Percentiles rank a stretch among this genome's conserved stretches.
Conservation (phyloP, 148 eudicot species). For the Vaccinium vitisidaea region DNA sequence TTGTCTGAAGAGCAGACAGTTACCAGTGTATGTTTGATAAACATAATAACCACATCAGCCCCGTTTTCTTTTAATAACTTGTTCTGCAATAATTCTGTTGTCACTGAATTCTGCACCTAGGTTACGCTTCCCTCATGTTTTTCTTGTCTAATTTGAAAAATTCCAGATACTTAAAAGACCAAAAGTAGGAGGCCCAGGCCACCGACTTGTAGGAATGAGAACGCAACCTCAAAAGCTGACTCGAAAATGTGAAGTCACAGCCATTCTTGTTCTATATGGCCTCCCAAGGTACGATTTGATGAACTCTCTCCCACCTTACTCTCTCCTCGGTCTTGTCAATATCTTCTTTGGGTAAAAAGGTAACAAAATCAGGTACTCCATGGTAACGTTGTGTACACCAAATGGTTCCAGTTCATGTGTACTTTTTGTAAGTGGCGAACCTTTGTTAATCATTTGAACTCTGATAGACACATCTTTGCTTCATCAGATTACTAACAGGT, state of each 20-base stretch:
- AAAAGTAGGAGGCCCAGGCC: constrained; percentile 56
- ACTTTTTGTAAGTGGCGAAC: neutral
- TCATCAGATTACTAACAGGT: constrained; percentile 84
- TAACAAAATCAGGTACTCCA: neutral
- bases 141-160: constrained; percentile 9
- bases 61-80: neutral
- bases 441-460: neutral
- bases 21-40: constrained; percentile 57
- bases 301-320: neutral
- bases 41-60: neutral
- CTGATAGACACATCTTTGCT: neutral
- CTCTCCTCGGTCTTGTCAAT: neutral
- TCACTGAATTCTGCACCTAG: neutral
- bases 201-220: constrained; percentile 80
- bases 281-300: constrained; percentile 72
- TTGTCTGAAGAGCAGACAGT: constrained; percentile 99
- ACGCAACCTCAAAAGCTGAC: constrained; percentile 82
- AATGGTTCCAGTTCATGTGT: neutral
- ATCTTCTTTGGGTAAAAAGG: neutral
- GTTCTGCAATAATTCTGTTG: neutral
- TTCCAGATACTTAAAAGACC: constrained; percentile 78
- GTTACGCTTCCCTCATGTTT: neutral
- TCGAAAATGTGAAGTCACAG: constrained; percentile 94
- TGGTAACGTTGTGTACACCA: neutral
- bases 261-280: constrained; percentile 94